Conservation (phyloP, 345 rosid genomes). For the Psidium guajava region DNA sequence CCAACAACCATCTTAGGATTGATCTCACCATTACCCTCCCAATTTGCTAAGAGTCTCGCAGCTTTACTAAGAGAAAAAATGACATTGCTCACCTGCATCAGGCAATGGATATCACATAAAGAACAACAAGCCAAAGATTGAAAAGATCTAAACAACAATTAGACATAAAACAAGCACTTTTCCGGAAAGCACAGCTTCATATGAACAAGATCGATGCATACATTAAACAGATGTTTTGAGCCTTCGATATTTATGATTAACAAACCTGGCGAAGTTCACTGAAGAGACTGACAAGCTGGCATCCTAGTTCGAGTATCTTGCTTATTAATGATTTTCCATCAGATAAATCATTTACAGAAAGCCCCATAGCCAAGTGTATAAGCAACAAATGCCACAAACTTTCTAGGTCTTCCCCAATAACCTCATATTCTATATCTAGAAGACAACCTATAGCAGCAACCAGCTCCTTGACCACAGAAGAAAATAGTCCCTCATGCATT, state of each 20-base stretch:
- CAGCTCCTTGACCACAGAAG: slow-evolving; percentile 48
- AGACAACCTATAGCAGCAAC: slow-evolving; percentile 42
- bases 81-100: slow-evolving; percentile 57
- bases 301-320: slow-evolving; percentile 37
- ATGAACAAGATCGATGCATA: not conserved
- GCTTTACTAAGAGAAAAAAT: slow-evolving; percentile 67
- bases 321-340: slow-evolving; percentile 26
- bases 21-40: slow-evolving; percentile 13
- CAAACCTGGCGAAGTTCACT: slow-evolving; percentile 92
- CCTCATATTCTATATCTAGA: slow-evolving; percentile 73
- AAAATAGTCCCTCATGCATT: slow-evolving; percentile 20
- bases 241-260: slow-evolving; percentile 1
- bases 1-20: slow-evolving; percentile 4
- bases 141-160: not conserved
- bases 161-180: not conserved
- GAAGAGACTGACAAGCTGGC: slow-evolving; percentile 66
- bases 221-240: not conserved
- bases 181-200: not conserved
- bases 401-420: slow-evolving; percentile 52
- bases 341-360: slow-evolving; percentile 20
- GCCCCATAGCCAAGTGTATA: slow-evolving; percentile 37
- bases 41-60: slow-evolving; percentile 32
- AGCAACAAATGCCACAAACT: slow-evolving; percentile 57
- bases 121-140: not conserved
- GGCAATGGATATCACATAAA: slow-evolving; percentile 1